These are phyloP conservation scores for Fagopyrum tataricum DNA, from an alignment of 148 eudicot genomes.

Conservation along the genomic window DNA sequence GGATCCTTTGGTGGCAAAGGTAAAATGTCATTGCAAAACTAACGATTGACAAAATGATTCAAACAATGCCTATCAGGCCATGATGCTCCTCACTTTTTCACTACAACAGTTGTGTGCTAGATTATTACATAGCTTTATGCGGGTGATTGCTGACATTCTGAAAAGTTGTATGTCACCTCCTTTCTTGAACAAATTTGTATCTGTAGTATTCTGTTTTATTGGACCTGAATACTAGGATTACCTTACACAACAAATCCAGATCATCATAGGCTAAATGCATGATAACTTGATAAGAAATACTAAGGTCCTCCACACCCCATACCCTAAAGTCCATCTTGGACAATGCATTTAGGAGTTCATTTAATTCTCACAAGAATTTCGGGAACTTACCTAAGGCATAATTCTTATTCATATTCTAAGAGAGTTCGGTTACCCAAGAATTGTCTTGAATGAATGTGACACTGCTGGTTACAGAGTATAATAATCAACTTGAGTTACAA, in stretches of 20 bases:
- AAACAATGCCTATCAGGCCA: neutral
- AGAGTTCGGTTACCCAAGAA: neutral
- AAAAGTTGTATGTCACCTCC: neutral
- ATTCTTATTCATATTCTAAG: neutral
- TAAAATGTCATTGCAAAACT: conserved; percentile 15
- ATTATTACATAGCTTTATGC: neutral
- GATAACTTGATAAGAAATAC: neutral
- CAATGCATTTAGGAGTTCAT: neutral
- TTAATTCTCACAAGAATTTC: neutral
- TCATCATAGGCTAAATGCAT: neutral
- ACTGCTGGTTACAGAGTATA: neutral
- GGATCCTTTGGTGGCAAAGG: conserved; percentile 85
- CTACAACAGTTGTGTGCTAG: neutral
- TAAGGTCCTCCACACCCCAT: neutral
- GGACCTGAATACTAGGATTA: neutral
- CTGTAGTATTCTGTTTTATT: neutral
- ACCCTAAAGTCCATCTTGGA: neutral
- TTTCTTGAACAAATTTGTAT: neutral
- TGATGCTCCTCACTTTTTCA: neutral
- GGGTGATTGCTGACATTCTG: neutral
- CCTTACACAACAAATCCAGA: neutral
- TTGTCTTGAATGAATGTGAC: neutral
- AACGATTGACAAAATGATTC: neutral
- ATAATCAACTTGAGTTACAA: neutral
- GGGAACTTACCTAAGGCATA: neutral